Conservation (phyloP, 1,284 basidiomycete species). For the Cutaneotrichosporon sp. region DNA sequence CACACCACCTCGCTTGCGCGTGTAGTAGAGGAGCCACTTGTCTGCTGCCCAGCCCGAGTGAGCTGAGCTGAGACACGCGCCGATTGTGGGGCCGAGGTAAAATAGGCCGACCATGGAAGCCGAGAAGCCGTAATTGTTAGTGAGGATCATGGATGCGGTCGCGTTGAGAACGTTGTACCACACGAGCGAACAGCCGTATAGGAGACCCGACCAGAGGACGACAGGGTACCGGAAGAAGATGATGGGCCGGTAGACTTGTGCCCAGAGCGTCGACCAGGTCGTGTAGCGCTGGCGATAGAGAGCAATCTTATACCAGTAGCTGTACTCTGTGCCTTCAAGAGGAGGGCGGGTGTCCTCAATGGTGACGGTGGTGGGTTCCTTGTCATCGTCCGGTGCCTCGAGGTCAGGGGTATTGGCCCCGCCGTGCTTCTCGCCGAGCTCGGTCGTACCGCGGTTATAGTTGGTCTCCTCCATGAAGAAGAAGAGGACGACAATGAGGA, state of each 20-base stretch:
- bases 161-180: constrained; percentile 37
- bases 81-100: constrained; percentile 33
- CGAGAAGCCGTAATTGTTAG: constrained; percentile 22
- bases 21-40: constrained; percentile 23
- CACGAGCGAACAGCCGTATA: constrained; percentile 29
- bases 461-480: constrained; percentile 33
- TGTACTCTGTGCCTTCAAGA: constrained; percentile 15
- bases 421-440: constrained; percentile 19
- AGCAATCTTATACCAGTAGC: constrained; percentile 13
- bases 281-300: constrained; percentile 22
- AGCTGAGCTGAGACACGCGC: constrained; percentile 22
- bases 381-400: constrained; percentile 1
- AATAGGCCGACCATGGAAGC: constrained; percentile 30
- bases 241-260: constrained; percentile 28
- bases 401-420: neutral
- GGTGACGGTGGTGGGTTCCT: neutral
- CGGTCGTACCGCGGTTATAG: constrained; percentile 28
- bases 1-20: constrained; percentile 29
- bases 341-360: neutral
- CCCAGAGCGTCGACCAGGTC: constrained; percentile 13
- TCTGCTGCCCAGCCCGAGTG: constrained; percentile 29
- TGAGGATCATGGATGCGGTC: constrained; percentile 25
- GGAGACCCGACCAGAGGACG: constrained; percentile 28
- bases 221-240: constrained; percentile 27
- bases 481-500: constrained; percentile 22